Base-by-base conservation (phyloP, 202 grass and related monocot species). In the Schoenoplectus tabernaemontani region DNA sequence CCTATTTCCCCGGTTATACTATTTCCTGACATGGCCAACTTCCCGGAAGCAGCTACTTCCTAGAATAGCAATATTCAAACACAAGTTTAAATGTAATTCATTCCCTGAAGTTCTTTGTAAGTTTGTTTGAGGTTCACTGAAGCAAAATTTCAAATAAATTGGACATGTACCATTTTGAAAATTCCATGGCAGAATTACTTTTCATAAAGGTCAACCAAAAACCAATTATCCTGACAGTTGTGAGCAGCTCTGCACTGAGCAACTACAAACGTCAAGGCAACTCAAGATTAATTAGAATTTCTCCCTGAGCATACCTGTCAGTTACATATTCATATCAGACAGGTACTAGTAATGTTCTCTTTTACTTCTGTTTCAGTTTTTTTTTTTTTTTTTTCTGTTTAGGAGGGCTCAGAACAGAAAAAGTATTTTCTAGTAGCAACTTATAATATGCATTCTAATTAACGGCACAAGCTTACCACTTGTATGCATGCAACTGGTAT, bases 401-500 rank as follows among this genome's bases (percentile, higher is more conserved):
- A 73, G 36, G 8, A 72, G 13, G 68, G 23, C 43, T 33, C 13
- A 19, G 69, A 51, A 23, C 12, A 51, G 22, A 73, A 30, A 51
- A 48, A 71, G 9, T 51, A 32, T 51, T 3, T 32, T 73, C 42
- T 51, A 59, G 32, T 60, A n/a, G 38, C 56, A 22, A 7, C 54
- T 43, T 72, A 72, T 26, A 56, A 16, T 62, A 50, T 48, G 39
- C 38, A 61, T 61, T 61, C 37, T 78, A 26, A 61, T 19, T 24
- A 81, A 30, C 39, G 74, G 24, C 63, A 76, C 62, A 34, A 51
- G 76, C 85, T 93, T 90, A 98, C 95, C 82, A 94, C 79, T 85
- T 90, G 88, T 84, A 98, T 90, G 76, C 89, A 98, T 83, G 91
- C 89, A 83, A 92, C 95, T 59, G 95, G 86, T 87, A 92, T 79